Base-by-base conservation (phyloP, 169 alveolate species). In the Prorocentrum cordatum region DNA sequence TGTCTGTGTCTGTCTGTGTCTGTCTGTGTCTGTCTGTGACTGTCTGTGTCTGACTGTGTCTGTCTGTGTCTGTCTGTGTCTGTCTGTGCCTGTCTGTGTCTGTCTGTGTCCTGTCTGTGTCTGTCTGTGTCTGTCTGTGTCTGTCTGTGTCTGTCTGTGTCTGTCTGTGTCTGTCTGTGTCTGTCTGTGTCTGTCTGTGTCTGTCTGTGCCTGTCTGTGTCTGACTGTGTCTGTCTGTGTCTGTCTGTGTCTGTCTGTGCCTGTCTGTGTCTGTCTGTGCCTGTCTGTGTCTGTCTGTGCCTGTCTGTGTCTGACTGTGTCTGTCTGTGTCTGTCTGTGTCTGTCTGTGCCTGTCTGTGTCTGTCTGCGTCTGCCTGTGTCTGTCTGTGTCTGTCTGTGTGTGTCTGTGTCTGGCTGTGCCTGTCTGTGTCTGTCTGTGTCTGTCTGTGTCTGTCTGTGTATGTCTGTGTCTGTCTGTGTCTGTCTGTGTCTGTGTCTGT, bases 341-440 rank as follows among this genome's bases (percentile, higher is more conserved):
- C 42, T 62, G 72, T 62, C 35, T 62, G 35, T 62, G 72, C 26
- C 72, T n/a, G 72, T 62, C 35, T 62, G 31, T 62, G 72, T 62
- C 72, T 62, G 72, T 62, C 26, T 10, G 3, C 61, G 26, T 16
- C 5, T 47, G 61, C 26, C 27, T 47, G 61, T 16, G 29, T 47
- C 27, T 16, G 61, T 47, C 5, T 47, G 61, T 47, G 42, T 62
- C 72, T 29, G 72, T 62, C 35, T 62, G 72, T 62, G 72, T 62
- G 38, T 62, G 72, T 62, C 72, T 27, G 72, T 62, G 72, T 62
- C 42, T 62, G 72, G 33, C 72, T 62, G 72, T 62, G 72, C 26
- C 42, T 62, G 72, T 62, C 42, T 62, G 42, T 62, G 72, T 62
- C 42, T 62, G 72, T 62, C 42, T 62, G 72, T 62, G 42, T 62